A percentile compares a stretch with the other conserved stretches of the same genome.
phyloP scores from a whole-genome alignment of 345 rosid species.

The Eucalyptus sp. region DNA sequence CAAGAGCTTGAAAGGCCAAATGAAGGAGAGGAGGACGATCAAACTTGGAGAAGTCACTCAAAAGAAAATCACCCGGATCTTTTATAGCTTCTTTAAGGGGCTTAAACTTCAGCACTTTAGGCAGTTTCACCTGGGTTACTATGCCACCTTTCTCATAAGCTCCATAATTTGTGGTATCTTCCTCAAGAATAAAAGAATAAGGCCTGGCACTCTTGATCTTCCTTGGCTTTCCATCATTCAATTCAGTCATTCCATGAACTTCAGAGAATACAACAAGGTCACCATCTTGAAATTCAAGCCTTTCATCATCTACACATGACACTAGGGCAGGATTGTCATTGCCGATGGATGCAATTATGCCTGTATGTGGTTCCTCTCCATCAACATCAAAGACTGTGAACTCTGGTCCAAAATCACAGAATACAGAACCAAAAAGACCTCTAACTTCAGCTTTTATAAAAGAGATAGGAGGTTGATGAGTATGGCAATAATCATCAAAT shows the following conservation, averaged over 20 bases:
- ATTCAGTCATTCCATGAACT: slow-evolving; percentile 87
- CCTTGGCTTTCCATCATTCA: slow-evolving; percentile 95
- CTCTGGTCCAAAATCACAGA: slow-evolving; percentile 95
- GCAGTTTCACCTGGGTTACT: slow-evolving; percentile 90
- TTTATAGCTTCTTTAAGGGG: slow-evolving; percentile 75
- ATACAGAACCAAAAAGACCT: slow-evolving; percentile 92
- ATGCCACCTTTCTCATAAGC: slow-evolving; percentile 87
- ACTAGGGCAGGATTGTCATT: slow-evolving; percentile 80
- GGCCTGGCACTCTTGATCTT: slow-evolving; percentile 80
- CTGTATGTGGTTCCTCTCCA: slow-evolving; percentile 95
- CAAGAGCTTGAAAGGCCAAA: slow-evolving; percentile 92
- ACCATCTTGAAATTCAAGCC: slow-evolving; percentile 96
- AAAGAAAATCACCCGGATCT: slow-evolving; percentile 93
- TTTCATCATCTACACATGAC: slow-evolving; percentile 93
- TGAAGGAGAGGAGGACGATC: slow-evolving; percentile 88
- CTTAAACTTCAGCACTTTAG: slow-evolving; percentile 77
- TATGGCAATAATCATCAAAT: slow-evolving; percentile 71
- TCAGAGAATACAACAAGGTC: slow-evolving; percentile 96
- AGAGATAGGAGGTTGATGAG: slow-evolving; percentile 85
- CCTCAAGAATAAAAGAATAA: slow-evolving; percentile 81
- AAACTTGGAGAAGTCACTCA: slow-evolving; percentile 90
- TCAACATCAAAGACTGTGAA: slow-evolving; percentile 88
- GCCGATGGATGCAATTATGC: slow-evolving; percentile 91
- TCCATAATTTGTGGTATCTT: slow-evolving; percentile 61
- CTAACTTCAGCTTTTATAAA: slow-evolving; percentile 88